These are phyloP conservation scores for Hirsutella minnesotensis DNA, from an alignment of 2,329 filamentous ascomycete genomes.

Conservation along the genomic window DNA sequence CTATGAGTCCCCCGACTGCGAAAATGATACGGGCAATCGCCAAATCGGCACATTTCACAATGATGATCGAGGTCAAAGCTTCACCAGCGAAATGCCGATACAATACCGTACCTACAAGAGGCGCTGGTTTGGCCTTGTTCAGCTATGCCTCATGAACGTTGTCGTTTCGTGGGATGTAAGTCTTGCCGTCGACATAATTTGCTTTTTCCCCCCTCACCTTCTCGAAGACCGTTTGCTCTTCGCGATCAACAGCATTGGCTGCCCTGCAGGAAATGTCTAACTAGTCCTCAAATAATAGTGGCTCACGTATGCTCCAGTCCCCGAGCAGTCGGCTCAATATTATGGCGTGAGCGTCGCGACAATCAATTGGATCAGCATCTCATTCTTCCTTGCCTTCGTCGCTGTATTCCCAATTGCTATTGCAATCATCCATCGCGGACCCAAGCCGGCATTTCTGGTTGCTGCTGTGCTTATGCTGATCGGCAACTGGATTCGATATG, in stretches of 20 bases:
- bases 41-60: neutral
- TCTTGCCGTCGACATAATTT: too few species aligned
- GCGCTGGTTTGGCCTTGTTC: slow-evolving; percentile 76
- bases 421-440: slow-evolving; percentile 67
- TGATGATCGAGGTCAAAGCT: slow-evolving; percentile 9
- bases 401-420: slow-evolving; percentile 61
- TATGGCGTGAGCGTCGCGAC: slow-evolving; percentile 62
- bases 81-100: slow-evolving; percentile 15
- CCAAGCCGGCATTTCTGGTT: slow-evolving; percentile 63
- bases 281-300: slow-evolving; percentile 44
- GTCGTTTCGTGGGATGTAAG: slow-evolving; percentile 92
- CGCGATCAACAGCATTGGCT: too few species aligned
- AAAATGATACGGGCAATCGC: slow-evolving; percentile 8
- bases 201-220: too few species aligned
- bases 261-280: neutral
- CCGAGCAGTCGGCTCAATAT: slow-evolving; percentile 59
- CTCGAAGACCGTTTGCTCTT: too few species aligned
- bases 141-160: slow-evolving; percentile 80
- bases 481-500: slow-evolving; percentile 89
- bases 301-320: slow-evolving; percentile 84
- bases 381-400: slow-evolving; percentile 77
- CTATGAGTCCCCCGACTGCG: slow-evolving; percentile 5
- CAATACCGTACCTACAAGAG: slow-evolving; percentile 56
- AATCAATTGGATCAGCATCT: slow-evolving; percentile 89
- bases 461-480: slow-evolving; percentile 62